Base-by-base conservation (phyloP, 805 yeast species). In the Teunomyces lycoperdinae region DNA sequence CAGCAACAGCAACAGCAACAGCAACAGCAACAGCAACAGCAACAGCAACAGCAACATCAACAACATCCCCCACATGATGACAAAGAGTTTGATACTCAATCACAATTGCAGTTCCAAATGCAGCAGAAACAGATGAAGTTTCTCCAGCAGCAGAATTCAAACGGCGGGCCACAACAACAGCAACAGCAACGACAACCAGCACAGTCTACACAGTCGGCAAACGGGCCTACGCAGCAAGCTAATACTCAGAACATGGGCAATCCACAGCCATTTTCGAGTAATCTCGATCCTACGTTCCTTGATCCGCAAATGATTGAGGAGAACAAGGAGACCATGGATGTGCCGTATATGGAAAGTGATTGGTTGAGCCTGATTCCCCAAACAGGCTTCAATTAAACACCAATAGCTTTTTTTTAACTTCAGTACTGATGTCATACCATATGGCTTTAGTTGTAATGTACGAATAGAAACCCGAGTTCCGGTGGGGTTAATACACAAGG, bases 331-430 rank as follows among this genome's bases (percentile, higher is more conserved):
- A 26, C 44, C 9, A 43, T 46, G 7, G 41, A 44, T 28, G 41
- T 42, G n/a, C 34, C 36, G n/a, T 50, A 49, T 13, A 39, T 53
- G 17, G 53, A 51, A 34, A 43, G 52, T 34, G 70, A 66, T 47
- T 66, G 71, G 71, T 56, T 66, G 46, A 61, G 63, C 39, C 58
- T 58, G 49, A 59, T 66, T 3, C 54, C 68, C 0, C 68, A 69
- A 1, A 67, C 70, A 2, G 68, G 70, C 9, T 65, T 66, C 44
- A 55, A 52, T 11, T 58, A 45, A 43, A 16, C 11, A 5, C 24
- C 24, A 5, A 20, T 20, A 20, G 24, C 24, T 20, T 20, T 20
- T 20, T 4, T 20, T 20, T 4, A 20, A 5, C 1, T 20, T 16
- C 16, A 6, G 4, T 6, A 4, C 24, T 20, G 24, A 20, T 20